Conservation (phyloP, 2,329 filamentous ascomycete species). For the Botrytis medusae region DNA sequence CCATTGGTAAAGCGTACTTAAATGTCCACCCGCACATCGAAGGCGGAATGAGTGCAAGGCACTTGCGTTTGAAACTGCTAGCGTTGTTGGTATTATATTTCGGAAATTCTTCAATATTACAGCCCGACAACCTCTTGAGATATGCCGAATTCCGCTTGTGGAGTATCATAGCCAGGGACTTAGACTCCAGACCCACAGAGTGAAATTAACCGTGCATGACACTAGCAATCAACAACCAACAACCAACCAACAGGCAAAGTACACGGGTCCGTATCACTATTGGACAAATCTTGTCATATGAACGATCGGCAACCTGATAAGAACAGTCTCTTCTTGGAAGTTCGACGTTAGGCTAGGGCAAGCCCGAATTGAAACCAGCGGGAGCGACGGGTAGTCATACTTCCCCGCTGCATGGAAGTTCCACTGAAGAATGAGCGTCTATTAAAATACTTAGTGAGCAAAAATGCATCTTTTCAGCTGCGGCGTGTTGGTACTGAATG, state of each 20-base stretch:
- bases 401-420: constrained; percentile 10
- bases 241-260: not conserved
- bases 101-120: constrained; percentile 2
- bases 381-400: not conserved
- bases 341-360: not conserved
- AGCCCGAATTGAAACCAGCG: not conserved
- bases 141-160: not conserved
- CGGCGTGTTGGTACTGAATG: not conserved
- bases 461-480: not conserved
- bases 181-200: not conserved
- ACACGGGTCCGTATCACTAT: constrained; percentile 1
- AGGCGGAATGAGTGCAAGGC: not conserved
- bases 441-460: not conserved
- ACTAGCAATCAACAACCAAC: not conserved
- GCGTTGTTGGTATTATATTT: constrained; percentile 1
- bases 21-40: not conserved
- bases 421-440: not conserved
- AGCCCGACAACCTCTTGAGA: not conserved
- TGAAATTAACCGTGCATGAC: not conserved
- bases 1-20: not conserved
- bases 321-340: not conserved
- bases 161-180: not conserved
- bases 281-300: not conserved
- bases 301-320: not conserved
- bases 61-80: not conserved